Percentiles rank a stretch among this genome's conserved stretches.
Conservation (phyloP, 805 yeast genomes). For the Cyberlindnera bimundalis region DNA sequence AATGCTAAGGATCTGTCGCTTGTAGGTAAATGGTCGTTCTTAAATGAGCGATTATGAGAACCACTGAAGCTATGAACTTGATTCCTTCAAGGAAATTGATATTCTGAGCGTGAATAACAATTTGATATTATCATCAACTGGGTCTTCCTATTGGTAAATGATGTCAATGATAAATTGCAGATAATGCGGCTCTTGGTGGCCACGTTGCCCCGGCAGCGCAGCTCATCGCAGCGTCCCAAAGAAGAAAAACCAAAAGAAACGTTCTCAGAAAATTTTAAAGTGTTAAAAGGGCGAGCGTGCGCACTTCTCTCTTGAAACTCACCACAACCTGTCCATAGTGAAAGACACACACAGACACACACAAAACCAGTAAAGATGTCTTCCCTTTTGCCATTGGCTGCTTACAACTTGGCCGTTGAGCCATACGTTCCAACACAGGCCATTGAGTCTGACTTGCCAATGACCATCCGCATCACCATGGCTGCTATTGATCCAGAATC, state of each 20-base stretch:
- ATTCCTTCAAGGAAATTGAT: too few species aligned
- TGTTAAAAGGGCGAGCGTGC: slow-evolving; percentile 6
- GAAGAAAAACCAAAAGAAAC: slow-evolving; percentile 28
- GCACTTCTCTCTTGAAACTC: slow-evolving; percentile 4
- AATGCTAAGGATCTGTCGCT: too few species aligned
- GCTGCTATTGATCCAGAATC: slow-evolving; percentile 94
- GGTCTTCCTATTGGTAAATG: too few species aligned
- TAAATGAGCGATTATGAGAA: too few species aligned
- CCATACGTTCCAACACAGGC: slow-evolving; percentile 91
- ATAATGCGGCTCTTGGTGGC: too few species aligned
- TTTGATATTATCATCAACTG: too few species aligned
- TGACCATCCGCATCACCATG: slow-evolving; percentile 85
- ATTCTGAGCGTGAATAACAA: too few species aligned
- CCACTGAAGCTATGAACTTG: too few species aligned
- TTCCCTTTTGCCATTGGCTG: slow-evolving; percentile 75
- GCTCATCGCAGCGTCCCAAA: slow-evolving; percentile 23
- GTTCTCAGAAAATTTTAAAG: slow-evolving; percentile 15
- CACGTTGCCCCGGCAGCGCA: slow-evolving; percentile 17
- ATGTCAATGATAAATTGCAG: too few species aligned
- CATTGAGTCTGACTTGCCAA: slow-evolving; percentile 80
- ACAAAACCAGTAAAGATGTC: slow-evolving; percentile 45
- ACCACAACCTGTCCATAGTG: too few species aligned
- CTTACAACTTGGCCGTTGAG: slow-evolving; percentile 77
- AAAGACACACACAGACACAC: too few species aligned
- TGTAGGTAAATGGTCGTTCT: too few species aligned